Evolutionary conservation across 176 grass and related monocot genomes (phyloP).

Genomic region (Canna indica): DNA sequence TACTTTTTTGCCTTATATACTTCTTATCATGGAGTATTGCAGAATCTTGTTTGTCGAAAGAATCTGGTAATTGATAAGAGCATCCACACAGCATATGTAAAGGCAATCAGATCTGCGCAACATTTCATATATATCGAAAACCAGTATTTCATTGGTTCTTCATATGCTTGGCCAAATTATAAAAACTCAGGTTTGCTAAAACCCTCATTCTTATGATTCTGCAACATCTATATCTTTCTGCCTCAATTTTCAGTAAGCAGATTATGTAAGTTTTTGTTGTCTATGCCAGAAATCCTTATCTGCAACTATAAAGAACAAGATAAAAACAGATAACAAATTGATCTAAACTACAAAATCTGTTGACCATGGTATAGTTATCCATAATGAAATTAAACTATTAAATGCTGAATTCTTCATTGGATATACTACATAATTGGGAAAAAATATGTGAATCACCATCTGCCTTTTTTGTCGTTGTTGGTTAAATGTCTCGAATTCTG

Average conservation of each 20-base stretch:
- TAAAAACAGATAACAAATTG: not conserved
- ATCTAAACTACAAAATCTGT: not conserved
- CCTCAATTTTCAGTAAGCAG: not conserved
- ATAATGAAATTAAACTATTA: not conserved
- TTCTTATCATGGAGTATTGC: constrained; percentile 22
- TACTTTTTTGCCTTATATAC: not conserved
- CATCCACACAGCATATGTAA: constrained; percentile 93
- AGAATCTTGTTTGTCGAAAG: constrained; percentile 88
- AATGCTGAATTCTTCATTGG: too few relatives aligned
- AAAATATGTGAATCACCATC: too few relatives aligned
- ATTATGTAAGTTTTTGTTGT: not conserved
- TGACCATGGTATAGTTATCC: not conserved
- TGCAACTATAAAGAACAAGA: not conserved
- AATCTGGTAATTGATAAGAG: constrained; percentile 89
- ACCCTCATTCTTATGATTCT: not conserved
- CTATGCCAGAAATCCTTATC: not conserved
- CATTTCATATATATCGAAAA: constrained; percentile 99
- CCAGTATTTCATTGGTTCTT: constrained; percentile 98
- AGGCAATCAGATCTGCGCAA: constrained; percentile 87
- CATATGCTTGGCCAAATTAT: constrained; percentile 77
- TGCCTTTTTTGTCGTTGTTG: too few relatives aligned
- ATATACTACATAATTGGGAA: too few relatives aligned
- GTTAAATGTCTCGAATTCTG: too few relatives aligned
- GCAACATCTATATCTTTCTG: not conserved
- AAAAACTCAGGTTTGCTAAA: constrained; percentile 51